Conservation (phyloP, 306 rosid genomes). For the Fragaria iinumae region DNA sequence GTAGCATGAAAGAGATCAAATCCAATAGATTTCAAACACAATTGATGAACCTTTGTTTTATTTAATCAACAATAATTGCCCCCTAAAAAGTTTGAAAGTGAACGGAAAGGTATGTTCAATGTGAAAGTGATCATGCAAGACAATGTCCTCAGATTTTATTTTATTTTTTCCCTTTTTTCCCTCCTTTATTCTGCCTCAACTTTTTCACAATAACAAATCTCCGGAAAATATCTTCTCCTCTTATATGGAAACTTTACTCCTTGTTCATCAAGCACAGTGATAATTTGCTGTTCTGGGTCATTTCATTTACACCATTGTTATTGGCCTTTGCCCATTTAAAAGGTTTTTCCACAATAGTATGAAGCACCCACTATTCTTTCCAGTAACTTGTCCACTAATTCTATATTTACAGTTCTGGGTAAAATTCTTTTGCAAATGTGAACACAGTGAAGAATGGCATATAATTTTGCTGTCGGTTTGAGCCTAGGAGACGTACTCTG, state of each 20-base stretch:
- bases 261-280: background rate
- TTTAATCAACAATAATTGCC: slow-evolving; percentile 16
- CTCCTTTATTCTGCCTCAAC: background rate
- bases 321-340: background rate
- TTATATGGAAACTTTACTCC: background rate
- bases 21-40: slow-evolving; percentile 19
- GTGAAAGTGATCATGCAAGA: slow-evolving; percentile 25
- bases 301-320: background rate
- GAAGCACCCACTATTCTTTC: background rate
- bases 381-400: background rate
- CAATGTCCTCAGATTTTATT: background rate
- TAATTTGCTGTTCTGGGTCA: background rate
- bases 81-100: slow-evolving; percentile 21
- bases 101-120: slow-evolving; percentile 13
- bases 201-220: background rate
- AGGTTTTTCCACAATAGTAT: background rate
- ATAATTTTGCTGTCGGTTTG: background rate
- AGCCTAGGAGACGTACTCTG: background rate
- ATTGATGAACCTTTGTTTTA: slow-evolving; percentile 6
- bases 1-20: background rate
- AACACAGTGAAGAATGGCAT: background rate
- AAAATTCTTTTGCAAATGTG: background rate
- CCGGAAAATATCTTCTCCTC: background rate
- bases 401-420: background rate
- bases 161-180: background rate